Evolutionary conservation across 202 grass and related monocot species (phyloP), one percentile per base, ranked within the genome.

Genomic region (Musa balbisiana): DNA sequence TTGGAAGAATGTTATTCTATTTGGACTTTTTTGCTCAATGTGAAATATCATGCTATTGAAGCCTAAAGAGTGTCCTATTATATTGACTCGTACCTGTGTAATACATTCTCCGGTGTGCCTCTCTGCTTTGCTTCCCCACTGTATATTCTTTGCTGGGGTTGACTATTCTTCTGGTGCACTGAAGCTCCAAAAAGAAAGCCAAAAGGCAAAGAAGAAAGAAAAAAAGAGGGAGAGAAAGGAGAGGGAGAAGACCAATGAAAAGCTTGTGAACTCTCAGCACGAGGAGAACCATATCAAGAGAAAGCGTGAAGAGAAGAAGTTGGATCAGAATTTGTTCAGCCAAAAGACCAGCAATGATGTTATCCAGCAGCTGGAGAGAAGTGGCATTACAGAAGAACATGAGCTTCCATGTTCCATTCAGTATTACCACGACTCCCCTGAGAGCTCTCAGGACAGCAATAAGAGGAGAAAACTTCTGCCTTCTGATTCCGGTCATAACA

Each of bases 161-260:
- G 33, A 98, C 85, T 85, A 86, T 89, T 94, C 80, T 71, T 92
- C 86, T 97, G 90, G 85, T 94, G 33, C 33, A 43, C 33, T 43
- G 88, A 90, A 94, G 84, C 86, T 89, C 81, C 85, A 84, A 83
- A 43, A 98, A 92, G 87, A 91, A 85, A 89, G 89, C 55, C 13
- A 29, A 14, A 80, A 80, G 78, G 72, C 71, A 12, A 11, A 50
- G 23, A n/a, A 2, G 23, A 49, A 29, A 49, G 67, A 9, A n/a
- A 50, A 50, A 10, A 69, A 51, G 27, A 20, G 67, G 10, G 17
- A 69, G 67, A 69, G 3, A 51, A 49, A 17, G 65, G 12, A 15
- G 26, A 9, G 84, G 79, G 84, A 64, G 53, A 74, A 56, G 16
- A 76, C 26, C 50, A 82, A 81, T 77, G 19, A 78, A 51, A 73